Conservation (phyloP, 1,284 basidiomycete genomes). For the Pascua sp. region DNA sequence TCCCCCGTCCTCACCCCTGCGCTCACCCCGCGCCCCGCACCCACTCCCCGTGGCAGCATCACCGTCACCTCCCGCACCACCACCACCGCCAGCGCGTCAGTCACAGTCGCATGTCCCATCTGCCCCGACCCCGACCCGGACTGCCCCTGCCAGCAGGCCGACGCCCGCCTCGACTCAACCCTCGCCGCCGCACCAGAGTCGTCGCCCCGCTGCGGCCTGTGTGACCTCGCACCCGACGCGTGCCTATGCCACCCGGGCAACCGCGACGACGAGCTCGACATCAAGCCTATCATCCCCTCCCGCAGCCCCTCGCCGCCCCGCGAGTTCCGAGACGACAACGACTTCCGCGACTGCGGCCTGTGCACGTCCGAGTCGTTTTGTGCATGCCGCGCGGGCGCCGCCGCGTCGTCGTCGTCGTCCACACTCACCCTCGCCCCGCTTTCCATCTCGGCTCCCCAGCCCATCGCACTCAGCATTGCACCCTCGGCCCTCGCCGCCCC, state of each 20-base stretch:
- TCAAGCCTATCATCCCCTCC: slow-evolving; percentile 28
- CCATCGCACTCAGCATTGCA: neutral
- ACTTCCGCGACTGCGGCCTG: slow-evolving; percentile 31
- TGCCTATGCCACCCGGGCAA: slow-evolving; percentile 34
- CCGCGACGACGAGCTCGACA: slow-evolving; percentile 26
- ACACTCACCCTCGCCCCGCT: neutral
- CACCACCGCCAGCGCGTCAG: slow-evolving; percentile 2
- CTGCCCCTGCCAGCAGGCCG: slow-evolving; percentile 41
- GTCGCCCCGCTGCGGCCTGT: slow-evolving; percentile 33
- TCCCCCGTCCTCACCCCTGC: slow-evolving; percentile 11
- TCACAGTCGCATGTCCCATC: slow-evolving; percentile 37
- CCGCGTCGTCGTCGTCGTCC: slow-evolving; percentile 2
- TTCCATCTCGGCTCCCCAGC: neutral
- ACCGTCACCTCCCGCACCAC: slow-evolving; percentile 1
- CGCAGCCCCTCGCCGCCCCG: slow-evolving; percentile 18
- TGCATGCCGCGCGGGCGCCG: slow-evolving; percentile 32
- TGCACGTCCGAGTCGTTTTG: slow-evolving; percentile 43
- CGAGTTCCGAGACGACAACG: neutral
- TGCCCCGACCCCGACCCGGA: slow-evolving; percentile 48
- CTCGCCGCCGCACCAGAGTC: neutral
- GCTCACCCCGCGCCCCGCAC: slow-evolving; percentile 13
- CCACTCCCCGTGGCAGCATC: slow-evolving; percentile 6
- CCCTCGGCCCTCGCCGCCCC: neutral
- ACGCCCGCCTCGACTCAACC: slow-evolving; percentile 7
- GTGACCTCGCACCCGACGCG: slow-evolving; percentile 33